A percentile compares a stretch with the other conserved stretches of the same genome.
Conservation (phyloP, 257 asterid species). For the Fraxinus cuspidata region DNA sequence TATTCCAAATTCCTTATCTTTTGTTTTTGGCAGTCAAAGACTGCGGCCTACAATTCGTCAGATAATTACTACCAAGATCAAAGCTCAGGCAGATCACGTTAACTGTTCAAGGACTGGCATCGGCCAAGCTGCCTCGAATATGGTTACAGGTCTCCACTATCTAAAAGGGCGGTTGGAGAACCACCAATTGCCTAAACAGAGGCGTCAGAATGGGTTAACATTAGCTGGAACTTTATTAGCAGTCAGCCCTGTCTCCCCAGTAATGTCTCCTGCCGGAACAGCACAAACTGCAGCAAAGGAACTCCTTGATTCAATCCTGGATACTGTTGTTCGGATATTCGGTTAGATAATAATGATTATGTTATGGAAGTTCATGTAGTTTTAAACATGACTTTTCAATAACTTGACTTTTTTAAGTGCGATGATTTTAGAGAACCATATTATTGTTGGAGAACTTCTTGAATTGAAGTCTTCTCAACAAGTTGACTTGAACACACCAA, state of each 20-base stretch:
- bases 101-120: slow-evolving; percentile 61
- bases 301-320: slow-evolving; percentile 86
- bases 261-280: slow-evolving; percentile 90
- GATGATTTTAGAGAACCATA: slow-evolving; percentile 80
- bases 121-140: slow-evolving; percentile 57
- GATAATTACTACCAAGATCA: slow-evolving; percentile 80
- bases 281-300: slow-evolving; percentile 89
- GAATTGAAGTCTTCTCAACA: slow-evolving; percentile 87
- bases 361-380: slow-evolving; percentile 27
- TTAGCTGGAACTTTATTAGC: slow-evolving; percentile 64
- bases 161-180: slow-evolving; percentile 71
- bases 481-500: slow-evolving; percentile 85
- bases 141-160: slow-evolving; percentile 64
- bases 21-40: slow-evolving; percentile 67
- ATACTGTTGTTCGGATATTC: slow-evolving; percentile 73
- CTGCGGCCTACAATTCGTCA: slow-evolving; percentile 91
- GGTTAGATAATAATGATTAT: slow-evolving; percentile 50
- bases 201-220: slow-evolving; percentile 74
- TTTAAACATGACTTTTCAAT: slow-evolving; percentile 24
- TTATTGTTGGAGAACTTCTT: slow-evolving; percentile 94
- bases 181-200: slow-evolving; percentile 64
- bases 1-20: slow-evolving; percentile 15
- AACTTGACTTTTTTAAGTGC: slow-evolving; percentile 23
- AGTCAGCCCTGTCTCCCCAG: slow-evolving; percentile 91
- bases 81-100: slow-evolving; percentile 67